Conservation (phyloP, 176 grass and related monocot genomes). For the Ensete glaucum region DNA sequence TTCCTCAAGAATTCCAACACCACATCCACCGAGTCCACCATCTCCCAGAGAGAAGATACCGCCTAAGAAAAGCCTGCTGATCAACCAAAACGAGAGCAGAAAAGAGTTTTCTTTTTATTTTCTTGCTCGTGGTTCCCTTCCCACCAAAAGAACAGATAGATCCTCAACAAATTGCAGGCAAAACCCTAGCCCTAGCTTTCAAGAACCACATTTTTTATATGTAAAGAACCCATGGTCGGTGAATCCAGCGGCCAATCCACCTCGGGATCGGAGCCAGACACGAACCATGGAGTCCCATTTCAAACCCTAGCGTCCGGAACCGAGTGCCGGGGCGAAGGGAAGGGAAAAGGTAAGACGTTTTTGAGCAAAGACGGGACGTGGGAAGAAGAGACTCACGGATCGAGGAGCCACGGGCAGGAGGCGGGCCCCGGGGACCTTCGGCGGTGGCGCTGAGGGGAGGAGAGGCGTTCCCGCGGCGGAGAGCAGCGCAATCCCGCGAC, state of each 20-base stretch:
- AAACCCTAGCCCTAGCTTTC: constrained; percentile 14
- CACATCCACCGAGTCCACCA: constrained; percentile 30
- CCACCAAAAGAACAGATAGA: neutral
- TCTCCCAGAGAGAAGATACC: constrained; percentile 3
- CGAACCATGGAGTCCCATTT: constrained; percentile 1
- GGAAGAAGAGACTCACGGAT: constrained; percentile 16
- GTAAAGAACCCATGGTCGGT: neutral
- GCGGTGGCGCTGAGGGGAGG: neutral
- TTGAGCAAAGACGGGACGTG: neutral
- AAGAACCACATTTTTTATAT: neutral
- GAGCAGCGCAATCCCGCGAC: constrained; percentile 4
- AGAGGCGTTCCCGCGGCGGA: neutral
- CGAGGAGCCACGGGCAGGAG: neutral
- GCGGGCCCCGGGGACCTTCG: neutral
- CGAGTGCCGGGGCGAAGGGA: neutral
- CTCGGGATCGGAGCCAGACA: constrained; percentile 2
- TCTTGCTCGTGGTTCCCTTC: neutral
- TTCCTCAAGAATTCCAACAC: constrained; percentile 26
- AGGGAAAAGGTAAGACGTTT: neutral
- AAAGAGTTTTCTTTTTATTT: neutral
- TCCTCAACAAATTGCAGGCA: neutral
- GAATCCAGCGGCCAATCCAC: neutral
- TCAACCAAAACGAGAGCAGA: constrained; percentile 7
- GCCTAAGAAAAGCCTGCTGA: constrained; percentile 5
- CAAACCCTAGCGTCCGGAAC: neutral